phyloP scores from a whole-genome alignment of 441 rosid genomes.

The Iberis amara region DNA sequence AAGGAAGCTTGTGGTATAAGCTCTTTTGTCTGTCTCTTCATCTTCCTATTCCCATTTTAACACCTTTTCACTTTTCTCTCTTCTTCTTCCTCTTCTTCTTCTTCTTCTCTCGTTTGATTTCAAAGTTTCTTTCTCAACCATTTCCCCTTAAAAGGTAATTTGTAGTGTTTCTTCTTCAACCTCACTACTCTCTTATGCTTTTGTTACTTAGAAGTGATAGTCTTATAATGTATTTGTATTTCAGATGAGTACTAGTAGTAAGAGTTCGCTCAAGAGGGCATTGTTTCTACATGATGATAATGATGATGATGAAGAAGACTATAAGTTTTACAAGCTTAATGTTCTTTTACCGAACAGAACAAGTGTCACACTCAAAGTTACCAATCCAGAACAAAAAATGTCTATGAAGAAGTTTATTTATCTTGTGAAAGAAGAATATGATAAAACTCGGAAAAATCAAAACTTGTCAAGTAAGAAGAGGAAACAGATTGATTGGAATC shows the following conservation, averaged over 20 bases:
- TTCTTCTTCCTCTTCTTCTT: too few relatives aligned
- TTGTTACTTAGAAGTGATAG: too few relatives aligned
- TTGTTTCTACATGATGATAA: slow-evolving; percentile 15
- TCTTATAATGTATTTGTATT: neutral
- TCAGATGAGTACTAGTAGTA: slow-evolving; percentile 10
- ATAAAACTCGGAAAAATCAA: slow-evolving; percentile 1
- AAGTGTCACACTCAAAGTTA: slow-evolving; percentile 35
- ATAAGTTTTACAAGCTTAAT: slow-evolving; percentile 34
- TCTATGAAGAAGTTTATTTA: slow-evolving; percentile 32
- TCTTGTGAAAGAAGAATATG: slow-evolving; percentile 33
- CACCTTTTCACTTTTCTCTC: too few relatives aligned
- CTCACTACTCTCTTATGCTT: too few relatives aligned
- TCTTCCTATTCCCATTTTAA: too few relatives aligned
- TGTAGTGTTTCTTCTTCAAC: too few relatives aligned
- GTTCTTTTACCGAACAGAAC: slow-evolving; percentile 49
- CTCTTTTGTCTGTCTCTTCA: too few relatives aligned
- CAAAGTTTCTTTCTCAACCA: neutral
- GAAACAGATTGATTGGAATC: slow-evolving; percentile 33
- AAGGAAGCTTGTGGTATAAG: too few relatives aligned
- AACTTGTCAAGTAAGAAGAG: slow-evolving; percentile 8
- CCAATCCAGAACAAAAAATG: slow-evolving; percentile 30
- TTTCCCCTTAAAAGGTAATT: too few relatives aligned
- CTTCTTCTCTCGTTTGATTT: too few relatives aligned
- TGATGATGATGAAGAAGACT: neutral
- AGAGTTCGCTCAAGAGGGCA: neutral